Evolutionary conservation across 805 yeast species (phyloP), one percentile per base, ranked within the genome.

Genomic region (Wickerhamiella australiensis): DNA sequence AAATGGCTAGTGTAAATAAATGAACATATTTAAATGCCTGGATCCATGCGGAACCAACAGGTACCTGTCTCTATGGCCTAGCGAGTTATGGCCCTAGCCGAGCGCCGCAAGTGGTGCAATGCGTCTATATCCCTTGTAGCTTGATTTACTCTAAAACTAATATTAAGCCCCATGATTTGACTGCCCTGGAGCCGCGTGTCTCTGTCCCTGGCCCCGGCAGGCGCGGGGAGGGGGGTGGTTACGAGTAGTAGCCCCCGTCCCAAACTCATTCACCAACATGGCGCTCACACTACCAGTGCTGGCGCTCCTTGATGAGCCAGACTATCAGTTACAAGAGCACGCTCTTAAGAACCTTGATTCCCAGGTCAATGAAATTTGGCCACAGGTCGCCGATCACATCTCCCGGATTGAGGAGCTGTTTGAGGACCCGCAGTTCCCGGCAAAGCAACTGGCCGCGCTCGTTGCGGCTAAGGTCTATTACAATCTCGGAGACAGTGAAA

Each of bases 331-430:
- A 57, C 88, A 86, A 65, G 72, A 81, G 31, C 85, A 85, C 63
- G 98, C 97, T 17, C 74, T 92, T 61, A 71, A 80, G 50, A 80
- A 94, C 17, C 76, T 92, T 56, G 84, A 87, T 63, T 75, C 70
- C 23, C 76, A 83, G 46, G 96, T 86, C 47, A 95, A 87, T 68
- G 88, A 85, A 65, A 74, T 86, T 52, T 92, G 98, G 98, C 86
- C 98, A 2, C 97, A 92, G 70, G 84, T 92, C 51, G 94, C 98
- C 51, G 92, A 92, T 68, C 80, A 76, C 61, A 77, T 92, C 53
- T 72, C 85, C 25, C 87, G 84, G 50, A 83, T 92, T 60, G 98
- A 92, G 68, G 94, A 86, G 55, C 71, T 92, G 49, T 87, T 81
- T 60, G 97, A 92, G 67, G 95, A 90, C 64, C 74, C 76, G 52